phyloP scores from a whole-genome alignment of 371 early-diverging fungal species.

The Lichtheimia hyalospora region DNA sequence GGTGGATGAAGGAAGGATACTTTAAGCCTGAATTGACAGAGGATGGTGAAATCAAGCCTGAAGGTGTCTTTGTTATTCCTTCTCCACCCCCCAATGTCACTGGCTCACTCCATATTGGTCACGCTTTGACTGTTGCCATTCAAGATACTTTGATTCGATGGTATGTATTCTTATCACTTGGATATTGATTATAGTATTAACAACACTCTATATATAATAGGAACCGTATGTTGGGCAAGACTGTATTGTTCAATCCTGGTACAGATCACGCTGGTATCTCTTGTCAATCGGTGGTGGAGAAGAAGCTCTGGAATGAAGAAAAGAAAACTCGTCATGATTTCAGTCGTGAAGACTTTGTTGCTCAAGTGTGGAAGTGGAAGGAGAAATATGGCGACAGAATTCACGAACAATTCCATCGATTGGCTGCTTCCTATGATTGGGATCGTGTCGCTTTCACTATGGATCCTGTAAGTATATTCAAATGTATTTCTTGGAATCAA shows the following conservation, averaged over 20 bases:
- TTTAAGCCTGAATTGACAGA: slow-evolving; percentile 86
- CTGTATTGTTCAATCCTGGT: slow-evolving; percentile 97
- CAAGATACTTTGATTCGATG: slow-evolving; percentile 98
- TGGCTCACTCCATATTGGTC: slow-evolving; percentile 98
- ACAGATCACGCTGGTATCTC: slow-evolving; percentile 99
- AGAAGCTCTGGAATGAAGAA: slow-evolving; percentile 84
- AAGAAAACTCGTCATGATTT: slow-evolving; percentile 88
- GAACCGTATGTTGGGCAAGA: slow-evolving; percentile 97
- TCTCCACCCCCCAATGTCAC: slow-evolving; percentile 99
- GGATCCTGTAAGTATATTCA: slow-evolving; percentile 67
- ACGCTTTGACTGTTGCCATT: slow-evolving; percentile 96
- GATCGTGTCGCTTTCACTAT: slow-evolving; percentile 94
- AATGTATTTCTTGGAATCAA: neutral
- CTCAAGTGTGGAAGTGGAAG: slow-evolving; percentile 98
- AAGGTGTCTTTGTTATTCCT: slow-evolving; percentile 90
- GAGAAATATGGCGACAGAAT: slow-evolving; percentile 87
- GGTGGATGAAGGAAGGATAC: slow-evolving; percentile 92
- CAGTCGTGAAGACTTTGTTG: slow-evolving; percentile 93
- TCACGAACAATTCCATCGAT: slow-evolving; percentile 88
- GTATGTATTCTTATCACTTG: slow-evolving; percentile 35
- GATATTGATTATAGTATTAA: neutral
- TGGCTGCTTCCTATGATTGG: slow-evolving; percentile 98
- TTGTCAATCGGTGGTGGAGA: slow-evolving; percentile 98
- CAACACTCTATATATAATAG: slow-evolving; percentile 23
- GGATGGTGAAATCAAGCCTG: slow-evolving; percentile 74